Evolutionary conservation across 2,329 filamentous ascomycete genomes (phyloP), one percentile per base, ranked within the genome.

Genomic region (Penicillium frequentans): DNA sequence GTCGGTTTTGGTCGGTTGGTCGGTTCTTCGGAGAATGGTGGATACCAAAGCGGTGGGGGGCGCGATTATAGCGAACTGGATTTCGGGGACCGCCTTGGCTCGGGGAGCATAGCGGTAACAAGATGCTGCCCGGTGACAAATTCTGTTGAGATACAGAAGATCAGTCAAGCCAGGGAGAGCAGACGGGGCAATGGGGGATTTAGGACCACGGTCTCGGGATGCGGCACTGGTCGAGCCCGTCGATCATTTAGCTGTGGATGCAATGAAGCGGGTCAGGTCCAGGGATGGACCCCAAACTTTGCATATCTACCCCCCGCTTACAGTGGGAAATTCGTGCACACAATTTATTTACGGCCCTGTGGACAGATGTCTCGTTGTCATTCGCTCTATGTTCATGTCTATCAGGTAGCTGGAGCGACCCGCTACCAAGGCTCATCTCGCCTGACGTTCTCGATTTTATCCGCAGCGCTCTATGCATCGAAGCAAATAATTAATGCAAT

Each of bases 381-480:
- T 49, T 49, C 48, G 31, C 26, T 33, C 21, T 21, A 37, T n/a
- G 16, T 35, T 6, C 33, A 29, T 35, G 35, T n/a, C 6, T 37
- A 19, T 19, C 37, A 42, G n/a, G 46, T 19, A 13, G 29, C 23
- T 23, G 11, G 31, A 26, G 44, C 10, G 49, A 19, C 43, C 27
- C 37, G 52, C 63, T 68, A 2, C 48, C 48, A 49, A 0, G 37
- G 37, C 37, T 42, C 37, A 14, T 56, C 60, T 21, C 61, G 58
- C 27, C 59, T 61, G 7, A 63, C 62, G 50, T 70, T 55, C 19
- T 72, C 70, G 14, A 70, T 61, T 44, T 73, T 73, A 60, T 73
- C 71, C 5, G 71, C 70, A 10, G 68, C 70, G 62, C 71, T 74
- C 71, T 73, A 50, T 13, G 45, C 47, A 55, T 33, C 21, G 35